A percentile compares a stretch with the other conserved stretches of the same genome.
phyloP scores from a whole-genome alignment of 257 asterid genomes.

The Cruciata laevipes region DNA sequence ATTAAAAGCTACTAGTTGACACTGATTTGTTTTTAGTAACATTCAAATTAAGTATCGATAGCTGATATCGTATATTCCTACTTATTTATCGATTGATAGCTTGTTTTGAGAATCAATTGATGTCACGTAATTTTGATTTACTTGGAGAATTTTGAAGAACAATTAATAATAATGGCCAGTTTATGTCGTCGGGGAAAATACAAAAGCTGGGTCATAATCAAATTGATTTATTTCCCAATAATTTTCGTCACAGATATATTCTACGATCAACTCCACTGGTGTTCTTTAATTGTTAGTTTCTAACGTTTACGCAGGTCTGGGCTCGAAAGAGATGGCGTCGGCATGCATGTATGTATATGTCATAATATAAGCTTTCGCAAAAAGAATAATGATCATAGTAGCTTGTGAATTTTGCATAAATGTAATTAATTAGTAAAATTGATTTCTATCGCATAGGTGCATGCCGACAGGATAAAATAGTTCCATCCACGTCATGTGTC shows the following conservation, averaged over 20 bases:
- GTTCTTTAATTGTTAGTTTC: neutral
- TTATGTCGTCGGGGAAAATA: neutral
- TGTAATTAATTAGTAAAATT: no score
- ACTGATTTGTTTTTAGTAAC: no score
- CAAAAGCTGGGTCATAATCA: constrained; percentile 16
- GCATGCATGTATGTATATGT: neutral
- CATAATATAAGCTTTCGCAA: neutral
- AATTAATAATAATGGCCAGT: neutral
- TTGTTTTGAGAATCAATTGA: constrained; percentile 3
- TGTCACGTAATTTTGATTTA: constrained; percentile 2
- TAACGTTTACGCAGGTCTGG: neutral
- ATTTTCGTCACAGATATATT: neutral
- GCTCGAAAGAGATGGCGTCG: constrained; percentile 12
- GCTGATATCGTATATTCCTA: no score
- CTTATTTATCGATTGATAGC: neutral
- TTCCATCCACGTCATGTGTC: no score
- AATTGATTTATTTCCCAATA: neutral
- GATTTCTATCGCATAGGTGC: no score
- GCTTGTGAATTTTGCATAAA: neutral
- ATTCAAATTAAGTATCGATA: no score
- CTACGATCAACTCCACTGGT: neutral
- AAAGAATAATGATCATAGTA: neutral
- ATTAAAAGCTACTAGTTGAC: no score
- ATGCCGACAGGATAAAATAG: no score
- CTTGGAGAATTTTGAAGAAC: neutral